Evolutionary conservation across 2,329 filamentous ascomycete genomes (phyloP), one percentile per base, ranked within the genome.

Genomic region (Orbilia ellipsospora): DNA sequence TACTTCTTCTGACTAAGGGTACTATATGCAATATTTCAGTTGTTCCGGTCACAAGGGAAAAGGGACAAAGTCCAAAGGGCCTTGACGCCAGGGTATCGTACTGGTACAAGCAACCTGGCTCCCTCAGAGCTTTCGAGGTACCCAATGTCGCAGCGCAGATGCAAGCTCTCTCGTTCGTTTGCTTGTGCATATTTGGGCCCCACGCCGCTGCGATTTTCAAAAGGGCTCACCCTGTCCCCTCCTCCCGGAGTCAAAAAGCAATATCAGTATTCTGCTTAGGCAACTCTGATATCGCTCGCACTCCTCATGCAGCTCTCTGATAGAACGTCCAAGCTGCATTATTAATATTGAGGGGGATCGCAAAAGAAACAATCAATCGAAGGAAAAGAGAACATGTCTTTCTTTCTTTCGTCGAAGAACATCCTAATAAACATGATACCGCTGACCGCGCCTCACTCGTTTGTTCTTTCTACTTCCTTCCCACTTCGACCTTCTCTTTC

Each of bases 401-500:
- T 36, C 10, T 36, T 6, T 36, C 31, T 10, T 36, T 36, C 31
- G 31, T 36, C 3, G 31, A 36, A 36, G 31, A 36, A 36, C 31
- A 36, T 36, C 10, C 31, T 36, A 50, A 57, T 59, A n/a, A 59
- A 74, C 59, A 63, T 31, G 57, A 70, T 56, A 63, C 63, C 62
- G 62, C 45, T 59, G 60, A 51, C 69, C 70, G 63, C 70, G 70
- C 70, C 70, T 64, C 63, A 68, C 45, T 59, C 63, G 63, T 52
- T 62, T 55, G 60, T 61, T 60, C 45, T 44, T 59, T 52, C 40
- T 50, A 48, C 44, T 48, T 63, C 70, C 54, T 63, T 74, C 70
- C 55, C 70, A 48, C 31, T 62, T 63, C 48, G 70, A 74, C 70
- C 70, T 68, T 74, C 63, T 73, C 15, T 7, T 67, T 74, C 70